Evolutionary conservation across 2,329 filamentous ascomycete genomes (phyloP).

Genomic region (Pochonia chlamydosporia): DNA sequence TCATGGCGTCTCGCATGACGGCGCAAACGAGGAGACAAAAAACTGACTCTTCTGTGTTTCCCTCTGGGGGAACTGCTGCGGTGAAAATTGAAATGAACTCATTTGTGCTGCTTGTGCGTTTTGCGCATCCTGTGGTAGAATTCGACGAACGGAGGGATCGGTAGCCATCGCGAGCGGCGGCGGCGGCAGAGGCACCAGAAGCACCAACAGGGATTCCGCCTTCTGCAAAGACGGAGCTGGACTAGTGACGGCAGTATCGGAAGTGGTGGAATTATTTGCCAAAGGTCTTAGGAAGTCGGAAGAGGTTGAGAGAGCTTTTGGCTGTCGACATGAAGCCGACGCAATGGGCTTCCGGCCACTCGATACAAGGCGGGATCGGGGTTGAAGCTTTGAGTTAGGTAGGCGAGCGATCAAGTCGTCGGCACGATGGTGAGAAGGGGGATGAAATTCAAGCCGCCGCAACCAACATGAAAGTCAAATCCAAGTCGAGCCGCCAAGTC

Average conservation of each 20-base stretch:
- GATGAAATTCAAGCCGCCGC: background rate
- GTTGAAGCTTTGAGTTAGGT: background rate
- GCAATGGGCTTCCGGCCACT: constrained; percentile 3
- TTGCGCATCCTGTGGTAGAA: constrained; percentile 54
- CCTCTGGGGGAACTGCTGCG: constrained; percentile 47
- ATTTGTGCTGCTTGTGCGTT: constrained; percentile 45
- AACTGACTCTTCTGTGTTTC: constrained; percentile 79
- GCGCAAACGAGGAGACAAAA: background rate
- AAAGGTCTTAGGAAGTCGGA: background rate
- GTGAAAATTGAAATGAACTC: constrained; percentile 72
- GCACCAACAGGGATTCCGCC: background rate
- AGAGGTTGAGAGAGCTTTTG: background rate
- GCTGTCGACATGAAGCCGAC: constrained; percentile 25
- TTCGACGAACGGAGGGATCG: constrained; percentile 54
- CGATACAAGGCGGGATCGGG: background rate
- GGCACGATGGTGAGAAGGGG: background rate
- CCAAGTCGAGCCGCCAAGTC: background rate
- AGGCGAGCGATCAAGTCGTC: background rate
- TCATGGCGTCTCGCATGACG: too few species aligned
- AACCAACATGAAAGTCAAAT: background rate
- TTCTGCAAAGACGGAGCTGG: background rate
- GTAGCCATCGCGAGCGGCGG: constrained; percentile 45
- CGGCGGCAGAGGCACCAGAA: background rate
- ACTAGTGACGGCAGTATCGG: background rate
- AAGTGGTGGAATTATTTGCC: constrained; percentile 2